Base-by-base conservation (phyloP, 2,329 filamentous ascomycete genomes). In the Trichophaea hybrida region DNA sequence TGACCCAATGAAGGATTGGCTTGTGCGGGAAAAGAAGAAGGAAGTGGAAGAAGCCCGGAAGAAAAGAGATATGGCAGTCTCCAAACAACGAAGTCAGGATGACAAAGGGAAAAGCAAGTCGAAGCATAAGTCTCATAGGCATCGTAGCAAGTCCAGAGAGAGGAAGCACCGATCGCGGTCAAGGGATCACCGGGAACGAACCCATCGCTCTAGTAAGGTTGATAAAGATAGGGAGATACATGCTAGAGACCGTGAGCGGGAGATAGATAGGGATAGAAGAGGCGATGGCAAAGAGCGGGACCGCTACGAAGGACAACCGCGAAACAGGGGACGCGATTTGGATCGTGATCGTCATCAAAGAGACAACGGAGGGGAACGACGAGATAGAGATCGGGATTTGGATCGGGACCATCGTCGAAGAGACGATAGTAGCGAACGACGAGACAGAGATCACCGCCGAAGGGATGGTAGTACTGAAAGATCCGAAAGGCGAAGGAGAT, bases 1-100 rank as follows among this genome's bases (percentile, higher is more conserved):
- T 62, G 93, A 98, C 71, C 93, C 93, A 0, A 98, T 98, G 93
- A 96, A 95, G 73, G 82, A 81, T 40, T 96, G 87, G 68, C 71
- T 97, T 64, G 82, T 96, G 55, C 81, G 91, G 64, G 86, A 94
- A 73, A 96, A 97, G 78, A 89, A 86, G 73, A 88, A 88, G 70
- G 88, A 95, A 71, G 80, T 95, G 10, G 82, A 85, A 58, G 79
- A 80, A 60, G 90, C 88, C 2, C 75, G 76, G 59, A 75, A 78
- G 12, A 78, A 75, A 67, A 77, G 73, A 65, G 73, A 76, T 61
- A 44, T 77, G 77, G 58, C 73, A 74, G 56, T 73, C 75, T 54
- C 69, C 65, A 50, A 68, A 69, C 51, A 69, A 71, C 3, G 66
- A 61, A 5, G 68, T 65, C 24, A 65, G 17, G 67, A 69, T 33